Conservation (phyloP, 371 early-diverging fungal species). For the Mucor indicus region DNA sequence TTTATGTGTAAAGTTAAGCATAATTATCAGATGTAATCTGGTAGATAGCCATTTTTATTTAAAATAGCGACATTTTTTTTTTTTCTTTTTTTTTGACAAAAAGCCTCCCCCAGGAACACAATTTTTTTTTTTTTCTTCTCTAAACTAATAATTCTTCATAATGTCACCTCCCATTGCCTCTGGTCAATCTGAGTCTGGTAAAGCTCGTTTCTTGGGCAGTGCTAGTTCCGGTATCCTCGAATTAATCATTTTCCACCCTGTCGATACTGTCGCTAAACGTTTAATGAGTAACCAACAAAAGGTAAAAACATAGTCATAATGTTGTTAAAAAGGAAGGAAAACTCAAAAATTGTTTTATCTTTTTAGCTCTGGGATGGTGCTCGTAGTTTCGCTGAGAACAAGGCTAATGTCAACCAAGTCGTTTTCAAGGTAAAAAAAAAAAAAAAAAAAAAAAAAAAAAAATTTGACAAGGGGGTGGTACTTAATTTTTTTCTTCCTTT, state of each 20-base stretch:
- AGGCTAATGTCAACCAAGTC: conserved; percentile 65
- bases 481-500: background rate
- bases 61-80: too few species aligned
- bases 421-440: conserved; percentile 81
- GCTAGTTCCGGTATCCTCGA: conserved; percentile 93
- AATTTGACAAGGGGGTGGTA: conserved; percentile 8
- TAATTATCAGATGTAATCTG: too few species aligned
- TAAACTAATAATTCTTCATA: too few species aligned
- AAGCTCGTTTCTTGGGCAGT: conserved; percentile 87
- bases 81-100: too few species aligned
- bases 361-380: conserved; percentile 63
- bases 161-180: conserved; percentile 63
- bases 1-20: too few species aligned
- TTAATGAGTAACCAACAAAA: conserved; percentile 92
- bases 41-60: too few species aligned
- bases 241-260: conserved; percentile 94
- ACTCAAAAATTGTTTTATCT: too few species aligned
- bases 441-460: too few species aligned
- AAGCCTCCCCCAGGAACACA: too few species aligned
- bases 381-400: conserved; percentile 54
- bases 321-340: too few species aligned
- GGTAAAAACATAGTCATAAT: conserved; percentile 37
- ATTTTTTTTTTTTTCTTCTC: too few species aligned
- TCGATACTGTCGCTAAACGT: conserved; percentile 97
- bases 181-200: conserved; percentile 74